phyloP scores from a whole-genome alignment of 768 basidiomycete genomes.

The Xanthoconium stramineum region DNA sequence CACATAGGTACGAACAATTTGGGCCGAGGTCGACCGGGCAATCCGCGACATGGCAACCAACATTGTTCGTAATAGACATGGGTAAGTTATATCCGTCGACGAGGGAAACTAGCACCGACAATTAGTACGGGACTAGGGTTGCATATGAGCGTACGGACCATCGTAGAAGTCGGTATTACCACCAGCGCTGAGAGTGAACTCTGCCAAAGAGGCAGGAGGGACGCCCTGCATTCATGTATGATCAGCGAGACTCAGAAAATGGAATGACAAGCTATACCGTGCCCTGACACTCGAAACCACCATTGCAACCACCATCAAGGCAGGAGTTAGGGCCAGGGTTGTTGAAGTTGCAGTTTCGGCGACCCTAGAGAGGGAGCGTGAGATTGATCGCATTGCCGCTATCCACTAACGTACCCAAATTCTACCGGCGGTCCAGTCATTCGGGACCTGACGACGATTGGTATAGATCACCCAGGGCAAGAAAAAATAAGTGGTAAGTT shows the following conservation, averaged over 20 bases:
- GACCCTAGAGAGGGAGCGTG: constrained; percentile 30
- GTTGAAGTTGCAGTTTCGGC: constrained; percentile 61
- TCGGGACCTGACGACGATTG: constrained; percentile 41
- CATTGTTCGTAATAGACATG: constrained; percentile 52
- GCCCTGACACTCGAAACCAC: constrained; percentile 61
- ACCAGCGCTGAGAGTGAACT: constrained; percentile 55
- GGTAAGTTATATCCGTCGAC: constrained; percentile 69
- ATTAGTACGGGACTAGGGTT: not conserved
- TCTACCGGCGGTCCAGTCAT: constrained; percentile 63
- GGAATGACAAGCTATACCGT: constrained; percentile 33
- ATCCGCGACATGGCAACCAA: constrained; percentile 50
- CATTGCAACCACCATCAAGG: constrained; percentile 64
- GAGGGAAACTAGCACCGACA: constrained; percentile 45
- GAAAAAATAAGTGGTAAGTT: not conserved
- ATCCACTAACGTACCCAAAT: constrained; percentile 47
- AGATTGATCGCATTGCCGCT: not conserved
- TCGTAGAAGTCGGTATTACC: constrained; percentile 54
- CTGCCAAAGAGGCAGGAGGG: constrained; percentile 68
- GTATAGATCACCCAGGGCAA: not conserved
- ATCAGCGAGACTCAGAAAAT: not conserved
- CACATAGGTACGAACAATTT: constrained; percentile 38
- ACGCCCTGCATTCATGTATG: constrained; percentile 39
- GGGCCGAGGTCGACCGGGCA: constrained; percentile 63
- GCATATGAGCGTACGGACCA: constrained; percentile 34
- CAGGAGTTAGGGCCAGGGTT: constrained; percentile 56